Conservation (phyloP, 768 basidiomycete genomes). For the Tylopilus plumbeoviolaceoides region DNA sequence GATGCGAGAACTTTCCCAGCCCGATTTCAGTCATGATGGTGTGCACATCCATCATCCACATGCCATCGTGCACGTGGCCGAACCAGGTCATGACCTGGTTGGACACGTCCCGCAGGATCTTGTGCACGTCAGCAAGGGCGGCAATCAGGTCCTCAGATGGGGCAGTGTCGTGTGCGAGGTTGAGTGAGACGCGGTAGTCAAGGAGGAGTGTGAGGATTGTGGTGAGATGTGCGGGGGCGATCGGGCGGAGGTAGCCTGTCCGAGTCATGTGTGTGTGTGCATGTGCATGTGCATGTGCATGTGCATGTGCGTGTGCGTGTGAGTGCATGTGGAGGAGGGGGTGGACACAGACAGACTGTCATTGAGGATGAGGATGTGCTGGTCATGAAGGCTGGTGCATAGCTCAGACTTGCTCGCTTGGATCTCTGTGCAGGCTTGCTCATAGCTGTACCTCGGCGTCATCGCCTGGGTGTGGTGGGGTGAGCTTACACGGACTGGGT, state of each 20-base stretch:
- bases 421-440: no score
- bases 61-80: conserved; percentile 50
- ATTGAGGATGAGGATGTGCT: conserved; percentile 67
- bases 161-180: no score
- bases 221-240: no score
- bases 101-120: conserved; percentile 56
- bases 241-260: conserved; percentile 67
- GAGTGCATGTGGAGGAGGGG: neutral
- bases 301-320: neutral
- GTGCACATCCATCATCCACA: conserved; percentile 64
- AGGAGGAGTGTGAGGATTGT: no score
- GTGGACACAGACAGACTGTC: no score
- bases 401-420: conserved; percentile 85
- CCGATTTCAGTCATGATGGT: conserved; percentile 73
- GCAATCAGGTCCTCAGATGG: conserved; percentile 56
- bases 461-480: no score
- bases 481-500: conserved; percentile 33
- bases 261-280: no score
- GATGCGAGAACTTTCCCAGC: conserved; percentile 36
- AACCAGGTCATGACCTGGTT: conserved; percentile 82
- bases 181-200: no score
- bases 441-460: conserved; percentile 46
- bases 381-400: conserved; percentile 54
- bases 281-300: no score
- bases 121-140: conserved; percentile 68